Evolutionary conservation across 2,329 filamentous ascomycete genomes (phyloP), one percentile per base, ranked within the genome.

Genomic region (Chlorencoelia australis): DNA sequence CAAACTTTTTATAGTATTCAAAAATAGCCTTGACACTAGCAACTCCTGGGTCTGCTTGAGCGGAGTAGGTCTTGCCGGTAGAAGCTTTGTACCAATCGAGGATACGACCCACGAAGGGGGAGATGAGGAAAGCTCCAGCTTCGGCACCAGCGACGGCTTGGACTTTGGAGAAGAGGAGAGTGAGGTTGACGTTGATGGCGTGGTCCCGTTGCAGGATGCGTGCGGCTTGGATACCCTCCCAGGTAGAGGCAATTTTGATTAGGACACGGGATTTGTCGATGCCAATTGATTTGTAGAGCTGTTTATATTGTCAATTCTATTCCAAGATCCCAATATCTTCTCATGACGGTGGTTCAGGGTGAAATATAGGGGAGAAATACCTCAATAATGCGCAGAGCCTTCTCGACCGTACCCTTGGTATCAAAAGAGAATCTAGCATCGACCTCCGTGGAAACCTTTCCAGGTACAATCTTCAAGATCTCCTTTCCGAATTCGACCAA

Each of bases 1-100:
- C 86, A 65, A 71, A 85, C 76, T 96, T 96, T 85, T 98, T 98
- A 82, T 98, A 98, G 84, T 98, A 98, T 78, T 98, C 91, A 79
- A 82, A 98, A 71, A 98, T 98, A 65, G 57, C 61, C 74, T 89
- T 75, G 59, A 98, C 91, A 50, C 82, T 89, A 70, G 85, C 75
- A 65, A 98, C 91, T 72, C 91, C 91, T 40, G 91, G 91, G 72
- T 98, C 91, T 64, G 94, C 84, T 65, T 83, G 69, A 63, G 86
- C 75, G 61, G 71, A 58, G 79, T 88, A 98, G 52, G 91, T 83
- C 76, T 93, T 88, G 80, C 94, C 94, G 64, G 79, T 84, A 54
- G 79, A 70, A 42, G 85, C 85, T 85, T 98, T 98, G 84, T 81
- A 95, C 89, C 89, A 98, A 71, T 98, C 91, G 53, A 98, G 83